Evolutionary conservation across 495 filamentous ascomycete genomes (phyloP).

Genomic region (Tirmania nivea): DNA sequence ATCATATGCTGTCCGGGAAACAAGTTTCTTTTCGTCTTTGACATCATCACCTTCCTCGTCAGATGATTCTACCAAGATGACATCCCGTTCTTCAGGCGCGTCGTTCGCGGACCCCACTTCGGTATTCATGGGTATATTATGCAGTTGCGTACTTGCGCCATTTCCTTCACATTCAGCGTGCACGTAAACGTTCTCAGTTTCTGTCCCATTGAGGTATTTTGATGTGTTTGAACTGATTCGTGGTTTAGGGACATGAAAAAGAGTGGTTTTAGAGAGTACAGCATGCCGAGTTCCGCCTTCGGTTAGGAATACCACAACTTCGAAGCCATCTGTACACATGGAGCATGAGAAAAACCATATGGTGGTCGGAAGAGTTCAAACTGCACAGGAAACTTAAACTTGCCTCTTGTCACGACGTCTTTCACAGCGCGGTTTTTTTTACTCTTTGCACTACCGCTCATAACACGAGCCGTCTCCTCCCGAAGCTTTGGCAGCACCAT

Average conservation of each 20-base stretch:
- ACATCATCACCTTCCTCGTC: slow-evolving; percentile 12
- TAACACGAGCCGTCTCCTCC: slow-evolving; percentile 42
- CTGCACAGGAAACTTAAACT: slow-evolving; percentile 2
- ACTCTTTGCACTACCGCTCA: slow-evolving; percentile 30
- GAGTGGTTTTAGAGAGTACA: slow-evolving; percentile 64
- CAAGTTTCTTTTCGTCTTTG: slow-evolving; percentile 79
- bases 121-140: slow-evolving; percentile 16
- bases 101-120: slow-evolving; percentile 16
- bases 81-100: slow-evolving; percentile 7
- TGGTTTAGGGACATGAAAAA: slow-evolving; percentile 32
- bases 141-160: slow-evolving; percentile 21
- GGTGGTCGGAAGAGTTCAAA: background rate
- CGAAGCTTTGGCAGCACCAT: slow-evolving; percentile 71
- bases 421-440: slow-evolving; percentile 51
- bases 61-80: background rate
- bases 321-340: slow-evolving; percentile 55
- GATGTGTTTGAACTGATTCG: slow-evolving; percentile 33
- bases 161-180: slow-evolving; percentile 24
- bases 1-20: slow-evolving; percentile 67
- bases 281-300: slow-evolving; percentile 74
- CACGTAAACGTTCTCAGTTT: slow-evolving; percentile 23
- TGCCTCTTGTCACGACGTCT: slow-evolving; percentile 70
- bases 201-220: slow-evolving; percentile 26
- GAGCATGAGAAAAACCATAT: slow-evolving; percentile 3
- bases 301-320: slow-evolving; percentile 80